These are phyloP conservation scores for Coniosporium tulheliwenetii DNA, from an alignment of 2,329 filamentous ascomycete species.

Conservation along the genomic window DNA sequence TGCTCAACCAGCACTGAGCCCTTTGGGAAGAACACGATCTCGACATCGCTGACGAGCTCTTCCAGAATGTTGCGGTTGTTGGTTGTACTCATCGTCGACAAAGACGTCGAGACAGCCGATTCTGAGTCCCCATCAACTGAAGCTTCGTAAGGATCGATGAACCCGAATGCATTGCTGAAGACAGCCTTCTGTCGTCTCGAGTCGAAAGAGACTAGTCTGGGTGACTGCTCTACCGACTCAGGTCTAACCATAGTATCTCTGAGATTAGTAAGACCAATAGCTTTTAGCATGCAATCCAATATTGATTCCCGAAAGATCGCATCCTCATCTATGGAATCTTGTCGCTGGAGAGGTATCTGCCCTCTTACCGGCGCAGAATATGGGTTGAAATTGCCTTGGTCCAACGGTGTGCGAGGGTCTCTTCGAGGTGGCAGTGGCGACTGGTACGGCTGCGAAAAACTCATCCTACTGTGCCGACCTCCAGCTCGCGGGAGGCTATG, in stretches of 20 bases:
- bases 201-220: conserved; percentile 71
- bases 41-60: conserved; percentile 80
- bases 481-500: conserved; percentile 52
- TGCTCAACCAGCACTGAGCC: conserved; percentile 90
- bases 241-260: conserved; percentile 49
- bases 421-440: conserved; percentile 16
- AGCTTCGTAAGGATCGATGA: conserved; percentile 71
- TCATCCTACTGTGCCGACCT: conserved; percentile 29
- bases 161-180: conserved; percentile 79
- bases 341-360: conserved; percentile 40
- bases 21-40: conserved; percentile 95
- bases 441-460: conserved; percentile 33
- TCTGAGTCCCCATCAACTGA: conserved; percentile 73
- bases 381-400: conserved; percentile 24
- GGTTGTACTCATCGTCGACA: conserved; percentile 35
- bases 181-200: conserved; percentile 63
- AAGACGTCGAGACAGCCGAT: conserved; percentile 48
- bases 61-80: conserved; percentile 52
- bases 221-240: conserved; percentile 72
- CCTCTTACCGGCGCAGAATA: conserved; percentile 17
- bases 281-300: conserved; percentile 88
- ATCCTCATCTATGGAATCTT: conserved; percentile 79
- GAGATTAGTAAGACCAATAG: conserved; percentile 63
- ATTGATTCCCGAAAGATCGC: conserved; percentile 79
- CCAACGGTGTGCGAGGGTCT: conserved; percentile 28